These are phyloP conservation scores for Aspergillus uvarum DNA, from an alignment of 2,329 filamentous ascomycete species.

Conservation along the genomic window DNA sequence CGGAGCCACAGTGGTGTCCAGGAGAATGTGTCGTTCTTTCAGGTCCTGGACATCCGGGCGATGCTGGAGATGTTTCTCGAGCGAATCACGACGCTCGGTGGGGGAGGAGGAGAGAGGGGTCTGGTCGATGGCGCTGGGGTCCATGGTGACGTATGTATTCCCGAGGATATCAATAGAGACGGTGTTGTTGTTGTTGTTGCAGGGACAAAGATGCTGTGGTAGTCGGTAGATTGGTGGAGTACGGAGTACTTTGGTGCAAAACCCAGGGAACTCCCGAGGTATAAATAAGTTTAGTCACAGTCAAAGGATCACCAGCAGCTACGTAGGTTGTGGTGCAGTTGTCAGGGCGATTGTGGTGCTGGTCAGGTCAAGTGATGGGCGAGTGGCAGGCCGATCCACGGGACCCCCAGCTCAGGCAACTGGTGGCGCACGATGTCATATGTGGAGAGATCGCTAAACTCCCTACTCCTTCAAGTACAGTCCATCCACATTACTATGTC, in stretches of 20 bases:
- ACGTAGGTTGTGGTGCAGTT: slow-evolving; percentile 3
- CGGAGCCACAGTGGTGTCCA: slow-evolving; percentile 67
- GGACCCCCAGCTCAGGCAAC: slow-evolving; percentile 9
- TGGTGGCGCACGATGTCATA: background rate
- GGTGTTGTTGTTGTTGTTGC: background rate
- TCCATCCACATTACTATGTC: too few species aligned
- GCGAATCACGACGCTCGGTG: slow-evolving; percentile 61
- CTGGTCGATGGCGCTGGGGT: slow-evolving; percentile 50
- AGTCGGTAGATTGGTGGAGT: too few species aligned
- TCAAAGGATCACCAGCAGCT: background rate
- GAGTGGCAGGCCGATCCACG: slow-evolving; percentile 16
- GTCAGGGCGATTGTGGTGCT: slow-evolving; percentile 9
- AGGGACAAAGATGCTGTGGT: too few species aligned
- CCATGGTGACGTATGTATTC: slow-evolving; percentile 13
- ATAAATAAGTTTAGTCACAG: background rate
- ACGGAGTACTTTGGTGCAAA: too few species aligned
- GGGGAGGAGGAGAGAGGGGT: slow-evolving; percentile 56
- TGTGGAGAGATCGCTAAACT: background rate
- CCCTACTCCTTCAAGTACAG: too few species aligned
- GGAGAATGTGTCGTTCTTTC: slow-evolving; percentile 66
- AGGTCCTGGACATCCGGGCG: slow-evolving; percentile 67
- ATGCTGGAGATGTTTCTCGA: slow-evolving; percentile 70
- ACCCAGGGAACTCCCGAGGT: too few species aligned
- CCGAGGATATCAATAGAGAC: too few species aligned
- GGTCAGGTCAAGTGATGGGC: slow-evolving; percentile 19